Percentiles rank a stretch among this genome's conserved stretches.
Conservation (phyloP, 2,329 filamentous ascomycete genomes). For the Alternaria dauci region DNA sequence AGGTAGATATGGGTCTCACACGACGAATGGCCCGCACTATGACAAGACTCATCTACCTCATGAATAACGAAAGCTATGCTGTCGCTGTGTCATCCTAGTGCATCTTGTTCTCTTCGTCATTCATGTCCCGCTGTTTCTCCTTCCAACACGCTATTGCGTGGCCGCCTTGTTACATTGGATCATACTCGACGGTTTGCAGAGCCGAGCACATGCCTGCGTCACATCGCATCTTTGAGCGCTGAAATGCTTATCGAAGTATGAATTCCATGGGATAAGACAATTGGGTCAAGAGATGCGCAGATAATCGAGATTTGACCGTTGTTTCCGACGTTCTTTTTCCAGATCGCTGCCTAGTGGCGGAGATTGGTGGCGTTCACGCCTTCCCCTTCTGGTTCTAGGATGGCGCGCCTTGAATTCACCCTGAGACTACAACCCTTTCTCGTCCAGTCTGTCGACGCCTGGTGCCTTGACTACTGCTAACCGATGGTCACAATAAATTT, state of each 20-base stretch:
- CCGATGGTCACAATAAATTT: background rate
- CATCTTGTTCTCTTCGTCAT: background rate
- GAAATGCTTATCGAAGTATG: background rate
- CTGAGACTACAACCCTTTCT: background rate
- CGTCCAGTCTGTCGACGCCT: background rate
- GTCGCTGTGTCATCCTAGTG: background rate
- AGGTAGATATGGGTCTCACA: no score
- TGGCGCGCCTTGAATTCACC: background rate
- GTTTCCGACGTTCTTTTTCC: background rate
- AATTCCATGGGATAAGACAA: background rate
- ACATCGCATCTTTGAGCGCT: background rate
- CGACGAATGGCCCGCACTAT: no score
- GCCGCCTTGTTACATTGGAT: background rate
- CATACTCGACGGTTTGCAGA: background rate
- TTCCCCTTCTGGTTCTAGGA: background rate
- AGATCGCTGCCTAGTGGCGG: constrained; percentile 2
- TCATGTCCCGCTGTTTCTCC: background rate
- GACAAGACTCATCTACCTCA: background rate
- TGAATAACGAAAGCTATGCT: background rate
- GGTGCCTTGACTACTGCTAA: background rate
- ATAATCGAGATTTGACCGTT: background rate
- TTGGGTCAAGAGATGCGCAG: background rate
- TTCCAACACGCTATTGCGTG: background rate
- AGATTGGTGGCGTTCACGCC: background rate
- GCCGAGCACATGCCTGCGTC: background rate